A percentile compares a stretch with the other conserved stretches of the same genome.
These are phyloP conservation scores for Neofusicoccum ribis DNA, from an alignment of 2,329 filamentous ascomycete species.

Conservation along the genomic window DNA sequence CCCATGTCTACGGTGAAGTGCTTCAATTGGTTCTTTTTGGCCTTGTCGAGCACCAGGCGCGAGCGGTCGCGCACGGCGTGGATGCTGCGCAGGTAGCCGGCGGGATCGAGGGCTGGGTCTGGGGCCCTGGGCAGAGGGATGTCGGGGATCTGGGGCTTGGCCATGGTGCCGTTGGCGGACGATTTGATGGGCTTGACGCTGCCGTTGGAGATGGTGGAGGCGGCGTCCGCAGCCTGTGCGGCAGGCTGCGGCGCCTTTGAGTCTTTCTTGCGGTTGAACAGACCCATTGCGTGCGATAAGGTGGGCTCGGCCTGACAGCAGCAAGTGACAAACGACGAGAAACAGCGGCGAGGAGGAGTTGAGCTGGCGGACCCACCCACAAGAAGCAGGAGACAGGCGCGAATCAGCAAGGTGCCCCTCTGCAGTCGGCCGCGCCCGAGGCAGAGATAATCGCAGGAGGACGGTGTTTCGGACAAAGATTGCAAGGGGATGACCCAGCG, in stretches of 20 bases:
- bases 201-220: constrained; percentile 48
- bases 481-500: constrained; percentile 6
- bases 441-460: constrained; percentile 7
- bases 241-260: constrained; percentile 41
- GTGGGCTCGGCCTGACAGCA: constrained; percentile 13
- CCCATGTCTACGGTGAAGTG: constrained; percentile 87
- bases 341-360: constrained; percentile 11
- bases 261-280: constrained; percentile 52
- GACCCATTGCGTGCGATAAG: constrained; percentile 44
- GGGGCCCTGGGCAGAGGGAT: constrained; percentile 80
- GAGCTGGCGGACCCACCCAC: constrained; percentile 14
- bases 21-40: constrained; percentile 71
- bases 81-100: constrained; percentile 86
- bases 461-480: constrained; percentile 13
- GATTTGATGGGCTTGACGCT: constrained; percentile 51
- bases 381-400: constrained; percentile 4
- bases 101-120: constrained; percentile 84
- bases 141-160: constrained; percentile 61
- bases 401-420: constrained; percentile 12
- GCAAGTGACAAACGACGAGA: constrained; percentile 17
- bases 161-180: constrained; percentile 38
- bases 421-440: constrained; percentile 14
- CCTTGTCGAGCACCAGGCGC: constrained; percentile 72
- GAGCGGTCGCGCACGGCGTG: constrained; percentile 82
- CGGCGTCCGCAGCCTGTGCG: constrained; percentile 28